Base-by-base conservation (phyloP, 192 early-diverging fungal species). In the Coemansia reversa region DNA sequence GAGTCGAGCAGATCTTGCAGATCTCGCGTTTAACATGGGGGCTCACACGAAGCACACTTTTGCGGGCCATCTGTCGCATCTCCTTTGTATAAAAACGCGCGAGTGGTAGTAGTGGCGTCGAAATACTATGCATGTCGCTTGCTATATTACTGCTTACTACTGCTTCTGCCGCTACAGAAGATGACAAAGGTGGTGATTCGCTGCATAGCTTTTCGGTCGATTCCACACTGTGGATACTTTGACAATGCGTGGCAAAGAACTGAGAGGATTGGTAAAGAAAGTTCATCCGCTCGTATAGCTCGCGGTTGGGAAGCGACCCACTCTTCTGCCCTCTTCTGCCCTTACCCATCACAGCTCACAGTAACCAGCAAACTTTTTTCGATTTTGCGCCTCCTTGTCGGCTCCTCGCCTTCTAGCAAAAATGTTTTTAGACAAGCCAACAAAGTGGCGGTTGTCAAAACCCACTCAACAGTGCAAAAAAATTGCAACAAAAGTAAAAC, bases 181-280 rank as follows among this genome's bases (percentile, higher is more conserved):
- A 39, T 39, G 35, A 39, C 35, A 39, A 39, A 39, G 4, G 35
- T 39, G 35, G 35, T 39, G 35, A 39, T 39, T 39, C 35, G 35
- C 35, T 39, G 35, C 35, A 39, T 39, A 11, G 35, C 35, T 39
- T 39, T 39, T 11, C 9, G 1, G 35, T 39, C 35, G 35, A 39
- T 39, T 39, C 8, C 35, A 7, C 8, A 9, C 35, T 39, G 9
- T 11, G 35, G 12, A 39, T 6, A 1, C 5, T 39, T 11, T 39
- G 35, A 9, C 35, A 39, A 1, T 39, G 35, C 12, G 35, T 39
- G 9, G 76, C 67, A 22, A 61, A 66, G 56, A 74, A 70, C 27
- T 70, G 76, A 6, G 76, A 60, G 25, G 76, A 74, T 33, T 79
- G 76, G 51, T 67, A 70, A 4, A 79, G 67, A 65, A 79, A 79